A percentile compares a stretch with the other conserved stretches of the same genome.
Conservation (phyloP, 306 rosid species). For the Amphicarpaea edgeworthii region DNA sequence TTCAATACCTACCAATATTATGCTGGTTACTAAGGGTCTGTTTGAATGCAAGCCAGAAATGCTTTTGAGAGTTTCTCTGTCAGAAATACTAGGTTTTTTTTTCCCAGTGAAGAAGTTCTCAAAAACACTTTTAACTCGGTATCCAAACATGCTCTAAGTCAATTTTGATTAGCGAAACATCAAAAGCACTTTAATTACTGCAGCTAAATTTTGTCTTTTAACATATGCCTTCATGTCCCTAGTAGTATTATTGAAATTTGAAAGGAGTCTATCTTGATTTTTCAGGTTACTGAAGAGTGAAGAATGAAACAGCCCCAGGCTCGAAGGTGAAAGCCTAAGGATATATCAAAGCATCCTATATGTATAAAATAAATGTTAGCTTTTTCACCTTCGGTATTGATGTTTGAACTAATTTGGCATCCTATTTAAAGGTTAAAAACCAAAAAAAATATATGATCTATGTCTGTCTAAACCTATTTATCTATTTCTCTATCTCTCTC, state of each 20-base stretch:
- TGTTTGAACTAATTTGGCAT: neutral
- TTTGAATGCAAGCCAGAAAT: too few relatives aligned
- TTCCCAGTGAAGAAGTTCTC: too few relatives aligned
- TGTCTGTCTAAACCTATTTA: neutral
- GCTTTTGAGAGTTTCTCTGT: too few relatives aligned
- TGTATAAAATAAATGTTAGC: slow-evolving; percentile 48
- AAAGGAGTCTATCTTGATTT: slow-evolving; percentile 14
- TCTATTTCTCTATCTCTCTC: too few relatives aligned
- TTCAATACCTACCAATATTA: neutral
- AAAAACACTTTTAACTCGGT: too few relatives aligned
- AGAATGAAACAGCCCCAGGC: slow-evolving; percentile 3
- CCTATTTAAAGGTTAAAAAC: neutral
- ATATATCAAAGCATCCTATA: slow-evolving; percentile 18
- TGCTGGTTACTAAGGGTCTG: neutral
- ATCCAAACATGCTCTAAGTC: too few relatives aligned
- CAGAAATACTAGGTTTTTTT: too few relatives aligned
- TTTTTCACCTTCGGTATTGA: slow-evolving; percentile 17
- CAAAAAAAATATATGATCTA: neutral
- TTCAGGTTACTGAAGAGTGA: slow-evolving; percentile 43
- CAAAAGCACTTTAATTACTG: neutral
- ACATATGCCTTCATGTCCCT: neutral
- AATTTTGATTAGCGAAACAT: neutral
- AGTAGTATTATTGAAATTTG: neutral
- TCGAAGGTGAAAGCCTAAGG: slow-evolving; percentile 35
- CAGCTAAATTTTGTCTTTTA: neutral